Evolutionary conservation across 192 early-diverging fungal species (phyloP), one percentile per base, ranked within the genome.

Genomic region (Geosiphon pyriformis): DNA sequence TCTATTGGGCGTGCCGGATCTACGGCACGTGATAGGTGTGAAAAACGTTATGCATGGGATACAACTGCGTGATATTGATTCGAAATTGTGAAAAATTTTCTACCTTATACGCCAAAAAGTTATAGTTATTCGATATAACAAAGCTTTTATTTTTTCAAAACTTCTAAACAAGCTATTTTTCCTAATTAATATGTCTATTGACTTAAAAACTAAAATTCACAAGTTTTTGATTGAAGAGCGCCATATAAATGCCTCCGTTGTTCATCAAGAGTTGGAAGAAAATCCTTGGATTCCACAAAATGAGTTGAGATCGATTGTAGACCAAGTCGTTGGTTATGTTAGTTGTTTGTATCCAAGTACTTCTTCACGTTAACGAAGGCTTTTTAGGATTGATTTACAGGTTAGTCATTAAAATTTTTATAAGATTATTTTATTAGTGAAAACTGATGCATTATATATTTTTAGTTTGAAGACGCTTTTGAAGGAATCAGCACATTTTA

Each of bases 211-310:
- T 30, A 61, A 48, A 22, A 61, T 61, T 61, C 35, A 61, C 4
- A 29, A 61, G 4, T 61, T 61, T 33, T 47, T 61, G 27, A 61
- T 20, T 42, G 60, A 61, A 27, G 42, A 61, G 48, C 37, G 47
- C 48, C 60, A 61, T n/a, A 4, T 61, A 61, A 61, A 61, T 49
- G 60, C 60, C 17, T 61, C 60, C 7, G 60, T 61, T 61, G 35
- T 61, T 48, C 35, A 61, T 48, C 60, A 35, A 35, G 60, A 42
- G 10, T 17, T 61, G 60, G 25, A 49, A 61, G 37, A 61, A 48
- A 29, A 61, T 23, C 23, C 31, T 17, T 61, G 60, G 42, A 27
- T 61, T 48, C 23, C 60, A 20, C 60, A 47, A 61, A 61, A 20
- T 31, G 60, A 61, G 27, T 46, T 61, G 35, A 61, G 37, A n/a